Base-by-base conservation (phyloP, 371 early-diverging fungal genomes). In the Globomyces sp. region DNA sequence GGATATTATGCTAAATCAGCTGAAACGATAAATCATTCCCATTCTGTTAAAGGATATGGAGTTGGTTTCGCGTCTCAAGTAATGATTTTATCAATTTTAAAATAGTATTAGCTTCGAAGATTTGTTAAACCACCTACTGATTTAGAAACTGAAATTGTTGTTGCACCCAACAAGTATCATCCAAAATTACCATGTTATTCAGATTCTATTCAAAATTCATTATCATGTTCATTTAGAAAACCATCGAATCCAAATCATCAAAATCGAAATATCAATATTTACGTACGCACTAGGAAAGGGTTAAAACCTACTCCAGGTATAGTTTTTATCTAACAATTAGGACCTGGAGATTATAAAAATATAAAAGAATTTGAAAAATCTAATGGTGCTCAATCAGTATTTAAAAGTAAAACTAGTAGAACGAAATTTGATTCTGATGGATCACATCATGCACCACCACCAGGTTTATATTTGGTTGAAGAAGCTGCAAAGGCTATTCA, bases 21-120 rank as follows among this genome's bases (percentile, higher is more conserved):
- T 10, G 64, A 70, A 44, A 58, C 64, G 45, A 63, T 62, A 41
- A 71, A 73, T 39, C 50, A 65, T 4, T 75, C 76, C 3, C 13
- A 68, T 1, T 75, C 76, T 4, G 65, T 65, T 36, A 64, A 70
- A 13, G 77, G 76, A 9, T 79, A 67, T 58, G 77, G 71, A 11
- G 72, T 70, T 4, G 77, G 77, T 8, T 76, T 76, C 64, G 75
- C 71, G 3, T 76, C 77, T 52, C 72, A 80, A 71, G 77, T 76
- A 63, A 13, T 59, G n/a, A 63, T 10, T 0, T 0, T 6, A 60
- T 46, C 41, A n/a, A 57, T 24, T 24, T 24, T 24, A 24, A 24
- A 24, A 24, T 24, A 24, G 24, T 49, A 6, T 24, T 24, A n/a
- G 44, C 36, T 37, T 4, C 46, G 69, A 11, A 63, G 79, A 5